These are phyloP conservation scores for Mortierella sp. DNA, from an alignment of 371 early-diverging fungal species.

Conservation along the genomic window DNA sequence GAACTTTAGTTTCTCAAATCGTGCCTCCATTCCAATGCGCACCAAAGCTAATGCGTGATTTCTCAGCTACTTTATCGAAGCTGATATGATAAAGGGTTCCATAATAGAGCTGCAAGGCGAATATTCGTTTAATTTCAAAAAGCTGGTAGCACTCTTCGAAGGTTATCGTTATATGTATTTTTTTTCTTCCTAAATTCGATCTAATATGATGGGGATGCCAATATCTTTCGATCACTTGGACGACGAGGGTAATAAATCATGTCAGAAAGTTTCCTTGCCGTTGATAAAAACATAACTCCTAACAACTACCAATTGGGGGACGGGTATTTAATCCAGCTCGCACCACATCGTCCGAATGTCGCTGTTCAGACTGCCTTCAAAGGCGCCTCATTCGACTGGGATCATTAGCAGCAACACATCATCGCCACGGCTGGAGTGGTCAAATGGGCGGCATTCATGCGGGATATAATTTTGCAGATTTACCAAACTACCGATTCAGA, in stretches of 20 bases:
- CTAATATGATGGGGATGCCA: slow-evolving; percentile 27
- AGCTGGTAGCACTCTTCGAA: too few relatives aligned
- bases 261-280: too few relatives aligned
- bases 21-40: not conserved
- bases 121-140: too few relatives aligned
- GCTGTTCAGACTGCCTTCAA: slow-evolving; percentile 16
- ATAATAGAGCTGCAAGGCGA: too few relatives aligned
- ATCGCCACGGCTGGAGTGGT: not conserved
- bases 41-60: not conserved
- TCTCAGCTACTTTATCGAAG: too few relatives aligned
- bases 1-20: too few relatives aligned
- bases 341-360: slow-evolving; percentile 6
- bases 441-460: not conserved
- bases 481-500: slow-evolving; percentile 10
- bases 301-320: too few relatives aligned
- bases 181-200: too few relatives aligned
- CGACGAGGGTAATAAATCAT: slow-evolving; percentile 4
- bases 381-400: slow-evolving; percentile 4
- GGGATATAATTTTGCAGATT: slow-evolving; percentile 5
- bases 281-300: too few relatives aligned
- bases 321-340: too few relatives aligned
- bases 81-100: too few relatives aligned
- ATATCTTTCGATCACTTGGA: slow-evolving; percentile 5
- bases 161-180: too few relatives aligned
- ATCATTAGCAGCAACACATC: not conserved